Base-by-base conservation (phyloP, 2,329 filamentous ascomycete species). In the Didymella pomorum region DNA sequence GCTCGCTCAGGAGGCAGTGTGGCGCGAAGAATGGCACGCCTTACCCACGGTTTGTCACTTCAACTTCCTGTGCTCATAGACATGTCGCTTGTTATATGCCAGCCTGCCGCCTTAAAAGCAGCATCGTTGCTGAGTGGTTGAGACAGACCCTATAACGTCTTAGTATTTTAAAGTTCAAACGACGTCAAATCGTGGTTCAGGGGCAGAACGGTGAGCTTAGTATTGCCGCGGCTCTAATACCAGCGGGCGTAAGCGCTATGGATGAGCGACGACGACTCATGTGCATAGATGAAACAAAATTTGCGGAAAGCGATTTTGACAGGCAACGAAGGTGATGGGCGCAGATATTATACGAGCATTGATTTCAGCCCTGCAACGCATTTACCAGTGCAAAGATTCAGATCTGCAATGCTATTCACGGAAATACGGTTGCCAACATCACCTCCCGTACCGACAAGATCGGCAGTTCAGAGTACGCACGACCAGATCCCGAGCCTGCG, bases 401-500 rank as follows among this genome's bases (percentile, higher is more conserved):
- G 56, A 60, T 60, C 51, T 45, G 39, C 52, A 20, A 44, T 60
- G 35, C 46, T 52, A 59, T 55, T 48, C 52, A 60, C 41, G 56
- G 47, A 60, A 31, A 31, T 28, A 35, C 50, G 45, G 26, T 53
- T 41, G 50, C 44, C 39, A 50, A 54, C 45, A 49, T 29, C 37
- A 20, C 21, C 42, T 41, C 20, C 31, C 46, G 56, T 46, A 51
- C 52, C 53, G 58, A 52, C 26, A 42, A 25, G 61, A 67, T 66
- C 58, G 60, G 58, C 57, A 47, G 46, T 29, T 48, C 26, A 54
- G 45, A 41, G 51, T 26, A 44, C 45, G 47, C 48, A 53, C 47
- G 59, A 58, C 47, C 49, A 56, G 42, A 45, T 61, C 54, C 62
- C 62, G 54, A 55, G 47, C 28, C 21, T 37, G 45, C 51, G 63